Base-by-base conservation (phyloP, 495 filamentous ascomycete genomes). In the Pyronema domesticum region DNA sequence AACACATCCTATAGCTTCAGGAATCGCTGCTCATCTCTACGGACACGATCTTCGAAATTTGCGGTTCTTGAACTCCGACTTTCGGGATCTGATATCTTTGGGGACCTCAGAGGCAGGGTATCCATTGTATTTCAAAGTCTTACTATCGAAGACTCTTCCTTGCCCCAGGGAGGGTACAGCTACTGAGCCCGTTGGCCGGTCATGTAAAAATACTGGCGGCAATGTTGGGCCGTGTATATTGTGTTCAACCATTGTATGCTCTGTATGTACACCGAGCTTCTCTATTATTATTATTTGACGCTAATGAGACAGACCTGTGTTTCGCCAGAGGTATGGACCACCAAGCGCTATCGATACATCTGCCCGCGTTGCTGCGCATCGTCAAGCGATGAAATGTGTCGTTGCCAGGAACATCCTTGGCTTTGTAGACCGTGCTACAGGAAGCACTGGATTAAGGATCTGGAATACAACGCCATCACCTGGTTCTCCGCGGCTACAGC, bases 171-270 rank as follows among this genome's bases (percentile, higher is more conserved):
- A n/a, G 3, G 51, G 43, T 23, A n/a, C 23, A 9, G 37, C 1
- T 11, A 42, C 51, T 11, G 51, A 53, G 15, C 51, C 51, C 3
- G 6, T 30, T n/a, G 33, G 33, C 3, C 13, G 13, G 9, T 3
- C 51, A n/a, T 53, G 51, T 35, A 7, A 17, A 14, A 15, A 15
- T 7, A 23, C 51, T 1, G 51, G 51, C 37, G 51, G 51, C 3
- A 53, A 53, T 44, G 51, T 44, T 18, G 51, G 51, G 35, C 51
- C 51, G 4, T 53, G 51, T 43, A 23, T 53, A 13, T 35, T 53
- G 8, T 53, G 51, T 23, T 9, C 34, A 3, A 43, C 9, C 11
- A 18, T 35, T 18, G 30, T 53, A 3, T 53, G 51, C 37, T 10
- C 51, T 9, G 51, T 53, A 53, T 42, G n/a, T 18, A 14, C 13